Conservation (phyloP, 345 rosid species). For the Brassica rapa region DNA sequence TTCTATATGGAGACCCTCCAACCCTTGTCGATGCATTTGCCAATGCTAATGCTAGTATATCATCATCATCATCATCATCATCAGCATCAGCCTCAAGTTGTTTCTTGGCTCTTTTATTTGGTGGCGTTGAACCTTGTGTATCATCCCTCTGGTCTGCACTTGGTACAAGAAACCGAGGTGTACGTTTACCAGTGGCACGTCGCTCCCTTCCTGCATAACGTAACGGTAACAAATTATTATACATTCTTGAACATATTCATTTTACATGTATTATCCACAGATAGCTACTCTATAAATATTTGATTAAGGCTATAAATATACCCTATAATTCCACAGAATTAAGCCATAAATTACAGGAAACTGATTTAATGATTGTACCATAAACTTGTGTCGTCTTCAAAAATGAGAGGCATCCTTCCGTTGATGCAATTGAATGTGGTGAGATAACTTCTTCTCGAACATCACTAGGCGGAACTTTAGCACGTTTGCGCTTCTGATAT, state of each 20-base stretch:
- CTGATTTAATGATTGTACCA: conserved; percentile 48
- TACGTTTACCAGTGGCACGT: conserved; percentile 84
- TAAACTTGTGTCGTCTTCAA: conserved; percentile 59
- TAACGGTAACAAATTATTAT: conserved; percentile 19
- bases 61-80: conserved; percentile 50
- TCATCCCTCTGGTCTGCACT: conserved; percentile 45
- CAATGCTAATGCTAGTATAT: conserved; percentile 38
- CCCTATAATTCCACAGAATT: too few relatives aligned
- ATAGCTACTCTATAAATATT: background rate
- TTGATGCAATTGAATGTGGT: conserved; percentile 46
- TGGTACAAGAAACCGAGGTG: conserved; percentile 82
- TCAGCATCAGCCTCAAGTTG: conserved; percentile 41
- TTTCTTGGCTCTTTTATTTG: conserved; percentile 53
- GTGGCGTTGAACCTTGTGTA: conserved; percentile 44
- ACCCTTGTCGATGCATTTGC: conserved; percentile 26
- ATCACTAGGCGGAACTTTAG: conserved; percentile 43
- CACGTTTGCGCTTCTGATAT: conserved; percentile 62
- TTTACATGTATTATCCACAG: conserved; percentile 13
- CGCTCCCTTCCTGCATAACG: conserved; percentile 57
- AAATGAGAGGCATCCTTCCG: conserved; percentile 70
- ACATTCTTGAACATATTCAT: conserved; percentile 23
- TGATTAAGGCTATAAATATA: too few relatives aligned
- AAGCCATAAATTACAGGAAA: background rate
- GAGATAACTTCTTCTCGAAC: conserved; percentile 51
- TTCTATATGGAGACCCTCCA: conserved; percentile 16